Conservation (phyloP, 1,284 basidiomycete species). For the Ustilago nuda region DNA sequence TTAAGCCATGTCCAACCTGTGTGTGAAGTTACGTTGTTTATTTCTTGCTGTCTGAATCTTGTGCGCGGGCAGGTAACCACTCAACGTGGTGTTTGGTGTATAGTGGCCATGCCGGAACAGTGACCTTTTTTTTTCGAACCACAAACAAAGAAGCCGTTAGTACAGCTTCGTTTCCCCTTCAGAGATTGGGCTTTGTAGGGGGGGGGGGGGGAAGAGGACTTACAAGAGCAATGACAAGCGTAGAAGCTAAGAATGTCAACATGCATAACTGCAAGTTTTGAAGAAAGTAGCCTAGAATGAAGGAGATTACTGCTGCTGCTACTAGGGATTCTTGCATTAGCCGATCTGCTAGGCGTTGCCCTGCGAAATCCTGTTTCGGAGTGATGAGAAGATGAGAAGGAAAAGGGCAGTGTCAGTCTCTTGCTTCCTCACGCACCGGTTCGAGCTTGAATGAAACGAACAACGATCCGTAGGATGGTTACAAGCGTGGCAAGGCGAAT, state of each 20-base stretch:
- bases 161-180: no score
- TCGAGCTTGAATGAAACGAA: no score
- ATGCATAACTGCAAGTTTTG: conserved; percentile 45
- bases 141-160: no score
- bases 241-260: conserved; percentile 18
- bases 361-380: conserved; percentile 41
- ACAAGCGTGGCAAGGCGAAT: background rate
- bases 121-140: conserved; percentile 11
- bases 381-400: no score
- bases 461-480: background rate
- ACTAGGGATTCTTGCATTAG: conserved; percentile 46
- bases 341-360: conserved; percentile 38
- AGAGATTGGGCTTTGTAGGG: background rate
- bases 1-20: background rate
- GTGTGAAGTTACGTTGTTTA: background rate
- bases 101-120: conserved; percentile 46
- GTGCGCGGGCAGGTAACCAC: conserved; percentile 30
- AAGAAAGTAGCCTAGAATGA: conserved; percentile 32
- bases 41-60: background rate
- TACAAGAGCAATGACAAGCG: conserved; percentile 30
- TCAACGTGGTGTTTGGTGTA: conserved; percentile 44
- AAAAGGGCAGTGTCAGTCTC: background rate
- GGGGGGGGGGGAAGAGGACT: background rate
- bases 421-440: no score
- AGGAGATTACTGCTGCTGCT: conserved; percentile 17